Base-by-base conservation (phyloP, 2,329 filamentous ascomycete species). In the Sporothrix mexicana region DNA sequence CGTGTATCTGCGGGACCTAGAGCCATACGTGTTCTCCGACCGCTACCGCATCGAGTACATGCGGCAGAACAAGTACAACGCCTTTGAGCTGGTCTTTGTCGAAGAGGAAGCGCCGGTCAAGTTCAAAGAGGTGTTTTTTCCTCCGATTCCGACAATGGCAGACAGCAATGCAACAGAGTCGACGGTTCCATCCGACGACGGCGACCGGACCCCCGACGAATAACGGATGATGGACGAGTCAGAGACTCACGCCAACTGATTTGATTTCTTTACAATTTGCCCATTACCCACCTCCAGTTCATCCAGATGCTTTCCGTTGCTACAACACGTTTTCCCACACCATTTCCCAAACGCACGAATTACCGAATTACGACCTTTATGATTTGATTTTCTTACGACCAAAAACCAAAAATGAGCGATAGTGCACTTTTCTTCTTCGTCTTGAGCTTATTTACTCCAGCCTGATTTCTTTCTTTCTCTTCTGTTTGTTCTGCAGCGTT, bases 21-120 rank as follows among this genome's bases (percentile, higher is more conserved):
- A 88, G 72, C 83, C 87, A 0, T 90, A 89, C 77, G 85, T 90
- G 8, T 90, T 91, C 77, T 88, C 85, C 76, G 80, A 85, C n/a
- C 79, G 83, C 1, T 91, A 90, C 75, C 83, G 83, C 8, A 84
- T 88, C 74, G 82, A 84, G 71, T 82, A 83, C 64, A 86, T 88
- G 79, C 84, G 88, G 4, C 84, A 83, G 68, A 85, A 84, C 62
- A 82, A 80, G 61, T 77, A 79, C 1, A 84, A 85, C 6, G 83
- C 83, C 0, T 88, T 88, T 73, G 85, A 88, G 78, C 83, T 89
- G 12, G 77, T 82, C 36, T 89, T 89, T 76, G 77, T 81, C 41
- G 82, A 78, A 47, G 82, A 83, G 55, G 80, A 83, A 75, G 85
- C 80, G 0, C 80, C 82, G 10, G 76, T 78, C 30, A 77, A 78